A percentile compares a stretch with the other conserved stretches of the same genome.
These are phyloP conservation scores for Cytospora schulzeri DNA, from an alignment of 2,329 filamentous ascomycete genomes.

Conservation along the genomic window DNA sequence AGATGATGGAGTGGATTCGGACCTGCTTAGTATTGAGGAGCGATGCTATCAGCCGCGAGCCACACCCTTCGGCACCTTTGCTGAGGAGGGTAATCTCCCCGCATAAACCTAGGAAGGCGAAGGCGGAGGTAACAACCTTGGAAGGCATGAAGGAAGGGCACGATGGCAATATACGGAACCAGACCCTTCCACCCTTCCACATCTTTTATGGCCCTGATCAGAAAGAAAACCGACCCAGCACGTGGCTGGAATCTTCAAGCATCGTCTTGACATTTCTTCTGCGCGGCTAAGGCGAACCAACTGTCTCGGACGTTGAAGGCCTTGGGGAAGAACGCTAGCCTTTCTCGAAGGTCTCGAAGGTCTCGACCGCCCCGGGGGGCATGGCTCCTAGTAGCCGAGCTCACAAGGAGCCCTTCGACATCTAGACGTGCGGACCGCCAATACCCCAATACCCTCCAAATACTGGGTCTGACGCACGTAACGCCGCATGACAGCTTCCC, in stretches of 20 bases:
- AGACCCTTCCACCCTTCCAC: neutral
- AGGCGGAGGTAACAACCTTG: neutral
- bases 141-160: neutral
- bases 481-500: neutral
- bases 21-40: neutral
- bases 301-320: neutral
- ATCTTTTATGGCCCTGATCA: neutral
- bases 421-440: neutral
- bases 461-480: slow-evolving; percentile 1
- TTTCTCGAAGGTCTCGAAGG: neutral
- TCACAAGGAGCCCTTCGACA: neutral
- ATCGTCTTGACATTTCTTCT: neutral
- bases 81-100: neutral
- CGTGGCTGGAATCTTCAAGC: neutral
- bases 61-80: neutral
- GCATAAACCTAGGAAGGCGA: neutral
- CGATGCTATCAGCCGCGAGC: too few species aligned
- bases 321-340: neutral
- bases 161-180: neutral
- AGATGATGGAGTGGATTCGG: neutral
- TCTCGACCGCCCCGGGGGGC: neutral
- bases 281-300: neutral
- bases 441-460: slow-evolving; percentile 1
- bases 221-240: neutral
- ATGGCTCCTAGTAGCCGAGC: neutral